Evolutionary conservation across 2,329 filamentous ascomycete species (phyloP).

Genomic region (Calonectria ilicicola): DNA sequence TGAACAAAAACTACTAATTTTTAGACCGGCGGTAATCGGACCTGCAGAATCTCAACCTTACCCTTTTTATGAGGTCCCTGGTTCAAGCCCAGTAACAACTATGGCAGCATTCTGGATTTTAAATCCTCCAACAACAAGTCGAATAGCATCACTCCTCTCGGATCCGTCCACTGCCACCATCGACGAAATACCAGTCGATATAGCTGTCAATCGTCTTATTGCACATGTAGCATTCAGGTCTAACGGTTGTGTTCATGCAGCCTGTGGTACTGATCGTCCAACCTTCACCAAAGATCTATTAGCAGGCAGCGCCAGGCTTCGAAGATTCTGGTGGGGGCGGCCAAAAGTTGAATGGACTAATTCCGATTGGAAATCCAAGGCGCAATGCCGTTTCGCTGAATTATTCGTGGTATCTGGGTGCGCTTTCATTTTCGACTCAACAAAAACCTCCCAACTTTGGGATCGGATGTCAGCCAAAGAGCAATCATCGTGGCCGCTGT

Average conservation of each 20-base stretch:
- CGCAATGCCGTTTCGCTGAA: neutral
- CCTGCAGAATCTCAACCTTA: neutral
- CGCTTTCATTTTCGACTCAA: neutral
- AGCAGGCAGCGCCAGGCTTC: neutral
- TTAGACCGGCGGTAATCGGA: neutral
- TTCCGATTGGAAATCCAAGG: neutral
- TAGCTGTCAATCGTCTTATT: neutral
- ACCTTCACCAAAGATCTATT: neutral
- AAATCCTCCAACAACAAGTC: neutral
- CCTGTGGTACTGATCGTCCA: neutral
- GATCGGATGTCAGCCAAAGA: neutral
- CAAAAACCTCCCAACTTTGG: neutral
- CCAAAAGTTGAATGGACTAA: neutral
- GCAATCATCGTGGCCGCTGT: neutral
- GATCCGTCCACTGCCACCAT: neutral
- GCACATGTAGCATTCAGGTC: neutral
- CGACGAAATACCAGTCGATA: neutral
- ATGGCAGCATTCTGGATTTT: neutral
- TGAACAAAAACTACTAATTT: neutral
- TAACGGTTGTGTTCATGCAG: neutral
- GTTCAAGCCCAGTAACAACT: neutral
- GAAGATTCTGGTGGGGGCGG: neutral
- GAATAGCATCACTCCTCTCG: neutral
- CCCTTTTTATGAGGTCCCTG: neutral
- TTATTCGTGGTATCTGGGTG: neutral